Percentiles rank a stretch among this genome's conserved stretches.
These are phyloP conservation scores for Globisporangium emineosum DNA, from an alignment of 352 stramenopile species.

Conservation along the genomic window DNA sequence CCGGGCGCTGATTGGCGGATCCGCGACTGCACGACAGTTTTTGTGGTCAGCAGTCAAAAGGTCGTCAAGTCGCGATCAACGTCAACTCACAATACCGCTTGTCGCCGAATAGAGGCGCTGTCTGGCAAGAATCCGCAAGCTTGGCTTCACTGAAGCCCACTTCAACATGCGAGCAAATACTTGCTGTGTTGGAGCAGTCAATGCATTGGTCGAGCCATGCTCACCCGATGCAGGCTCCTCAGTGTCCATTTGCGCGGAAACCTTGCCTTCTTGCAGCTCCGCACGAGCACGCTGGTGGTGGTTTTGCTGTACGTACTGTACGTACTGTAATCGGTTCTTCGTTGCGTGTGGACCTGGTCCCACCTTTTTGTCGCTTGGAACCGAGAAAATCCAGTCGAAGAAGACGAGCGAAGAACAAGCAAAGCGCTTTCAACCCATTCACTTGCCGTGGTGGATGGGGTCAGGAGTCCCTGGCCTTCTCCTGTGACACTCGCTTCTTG, in stretches of 20 bases:
- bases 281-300: neutral
- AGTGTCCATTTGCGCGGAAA: neutral
- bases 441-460: too few relatives aligned
- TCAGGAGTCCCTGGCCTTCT: too few relatives aligned
- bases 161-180: too few relatives aligned
- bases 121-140: neutral
- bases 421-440: neutral
- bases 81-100: neutral
- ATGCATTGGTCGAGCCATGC: too few relatives aligned
- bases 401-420: neutral
- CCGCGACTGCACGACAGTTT: neutral
- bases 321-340: neutral
- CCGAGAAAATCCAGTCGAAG: neutral
- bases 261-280: neutral
- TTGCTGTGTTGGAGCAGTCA: too few relatives aligned
- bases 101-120: neutral
- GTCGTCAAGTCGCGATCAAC: neutral
- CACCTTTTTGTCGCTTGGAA: neutral
- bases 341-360: neutral
- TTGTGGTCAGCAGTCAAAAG: neutral
- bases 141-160: too few relatives aligned
- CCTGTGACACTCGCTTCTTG: neutral
- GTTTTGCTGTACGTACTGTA: neutral
- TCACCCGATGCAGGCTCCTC: too few relatives aligned
- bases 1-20: neutral